Evolutionary conservation across 257 asterid genomes (phyloP).

Genomic region (Ophiorrhiza pumila): DNA sequence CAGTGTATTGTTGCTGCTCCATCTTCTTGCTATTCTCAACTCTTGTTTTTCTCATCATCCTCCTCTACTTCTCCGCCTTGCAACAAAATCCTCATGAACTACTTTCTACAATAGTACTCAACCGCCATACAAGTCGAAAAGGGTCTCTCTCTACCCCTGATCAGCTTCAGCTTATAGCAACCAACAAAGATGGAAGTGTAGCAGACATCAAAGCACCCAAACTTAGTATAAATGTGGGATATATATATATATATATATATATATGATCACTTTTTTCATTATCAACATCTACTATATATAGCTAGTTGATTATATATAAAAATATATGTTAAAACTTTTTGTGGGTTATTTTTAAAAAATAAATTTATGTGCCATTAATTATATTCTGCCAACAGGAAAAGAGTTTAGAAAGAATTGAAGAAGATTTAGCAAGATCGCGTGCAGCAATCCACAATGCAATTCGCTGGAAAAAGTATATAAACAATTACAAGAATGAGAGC

Average conservation of each 20-base stretch:
- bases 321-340: too few species aligned
- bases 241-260: too few species aligned
- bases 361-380: not conserved
- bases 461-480: slow-evolving; percentile 1
- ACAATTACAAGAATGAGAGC: not conserved
- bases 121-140: not conserved
- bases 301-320: not conserved
- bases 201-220: not conserved
- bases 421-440: slow-evolving; percentile 24
- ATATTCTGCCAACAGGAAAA: slow-evolving; percentile 9
- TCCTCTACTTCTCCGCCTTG: slow-evolving; percentile 9
- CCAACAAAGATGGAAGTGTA: not conserved
- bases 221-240: too few species aligned
- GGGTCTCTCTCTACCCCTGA: not conserved
- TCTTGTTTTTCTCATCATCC: slow-evolving; percentile 2
- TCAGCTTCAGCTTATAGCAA: not conserved
- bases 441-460: slow-evolving; percentile 19
- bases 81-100: not conserved
- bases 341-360: not conserved
- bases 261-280: too few species aligned
- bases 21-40: slow-evolving; percentile 9
- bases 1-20: not conserved
- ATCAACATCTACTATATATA: not conserved
- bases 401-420: slow-evolving; percentile 16
- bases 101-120: not conserved